These are phyloP conservation scores for Verticillium nubilum DNA, from an alignment of 2,329 filamentous ascomycete species.

Conservation along the genomic window DNA sequence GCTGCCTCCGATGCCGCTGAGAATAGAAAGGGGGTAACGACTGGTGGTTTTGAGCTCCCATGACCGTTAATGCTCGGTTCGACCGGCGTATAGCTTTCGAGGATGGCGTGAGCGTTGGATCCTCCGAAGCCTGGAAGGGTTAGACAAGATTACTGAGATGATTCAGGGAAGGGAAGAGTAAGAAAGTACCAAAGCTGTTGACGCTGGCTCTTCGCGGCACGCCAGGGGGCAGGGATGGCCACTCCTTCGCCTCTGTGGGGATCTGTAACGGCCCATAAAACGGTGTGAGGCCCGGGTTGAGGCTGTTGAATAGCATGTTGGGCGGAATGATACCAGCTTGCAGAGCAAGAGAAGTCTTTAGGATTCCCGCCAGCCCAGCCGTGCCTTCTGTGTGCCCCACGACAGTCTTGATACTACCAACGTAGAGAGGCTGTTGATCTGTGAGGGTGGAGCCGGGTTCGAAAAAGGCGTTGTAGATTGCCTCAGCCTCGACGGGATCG, in stretches of 20 bases:
- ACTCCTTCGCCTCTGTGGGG: constrained; percentile 3
- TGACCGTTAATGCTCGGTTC: not conserved
- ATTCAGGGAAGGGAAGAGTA: too few relatives aligned
- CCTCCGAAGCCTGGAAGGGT: constrained; percentile 39
- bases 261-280: constrained; percentile 15
- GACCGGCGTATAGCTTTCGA: constrained; percentile 15
- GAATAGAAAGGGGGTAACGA: not conserved
- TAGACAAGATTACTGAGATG: too few relatives aligned
- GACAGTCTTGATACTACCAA: constrained; percentile 16
- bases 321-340: constrained; percentile 17
- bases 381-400: constrained; percentile 21
- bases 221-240: constrained; percentile 9
- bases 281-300: constrained; percentile 20
- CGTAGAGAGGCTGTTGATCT: not conserved
- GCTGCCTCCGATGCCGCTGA: constrained; percentile 1
- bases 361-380: constrained; percentile 19
- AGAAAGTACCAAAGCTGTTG: not conserved
- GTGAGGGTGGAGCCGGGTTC: not conserved
- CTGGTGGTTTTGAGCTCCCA: too few relatives aligned
- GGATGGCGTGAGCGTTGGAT: constrained; percentile 35
- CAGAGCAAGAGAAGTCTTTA: constrained; percentile 17
- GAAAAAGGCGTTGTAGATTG: constrained; percentile 15
- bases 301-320: constrained; percentile 21
- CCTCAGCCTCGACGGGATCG: constrained; percentile 28
- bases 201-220: constrained; percentile 2